Base-by-base conservation (phyloP, 2,329 filamentous ascomycete genomes). In the Cladophialophora chaetospira region DNA sequence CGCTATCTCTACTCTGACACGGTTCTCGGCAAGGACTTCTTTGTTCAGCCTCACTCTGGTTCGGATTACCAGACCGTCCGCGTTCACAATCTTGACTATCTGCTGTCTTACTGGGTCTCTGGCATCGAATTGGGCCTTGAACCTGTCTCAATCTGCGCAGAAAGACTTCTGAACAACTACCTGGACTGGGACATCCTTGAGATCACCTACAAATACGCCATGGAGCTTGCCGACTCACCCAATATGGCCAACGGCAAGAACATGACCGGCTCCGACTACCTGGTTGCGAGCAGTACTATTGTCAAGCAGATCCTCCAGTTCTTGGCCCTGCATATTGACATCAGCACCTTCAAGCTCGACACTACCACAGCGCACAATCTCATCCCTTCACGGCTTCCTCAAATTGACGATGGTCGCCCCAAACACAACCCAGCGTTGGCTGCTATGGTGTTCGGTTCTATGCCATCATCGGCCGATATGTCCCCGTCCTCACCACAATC, bases 381-480 rank as follows among this genome's bases (percentile, higher is more conserved):
- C 11, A 43, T 66, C 31, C 38, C 51, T 9, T 47, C 57, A 31
- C 58, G 64, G 21, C 61, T 66, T 15, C 59, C 63, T 13, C 49
- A 44, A 25, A 17, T 62, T 8, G 63, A 66, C 17, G 57, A 61
- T 29, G 52, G 52, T 11, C 58, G 56, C 28, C 46, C 58, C 4
- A 56, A 53, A 33, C 54, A 57, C 47, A 66, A 66, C 48, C 64
- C 64, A 21, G 61, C 58, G 15, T 53, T 66, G 42, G 55, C 63
- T 28, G 53, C 61, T 8, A 65, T 66, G 64, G 64, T 66, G 8
- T 66, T 66, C 62, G 64, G 64, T 11, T 66, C 64, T 11, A 61
- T 66, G 58, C 61, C 62, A 23, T 62, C 64, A 9, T 61, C 62
- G 3, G 42, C 38, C 6, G 52, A 55, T 36, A 47, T 59, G 40